These are phyloP conservation scores for Agrocybe praecox DNA, from an alignment of 768 basidiomycete species.

Conservation along the genomic window DNA sequence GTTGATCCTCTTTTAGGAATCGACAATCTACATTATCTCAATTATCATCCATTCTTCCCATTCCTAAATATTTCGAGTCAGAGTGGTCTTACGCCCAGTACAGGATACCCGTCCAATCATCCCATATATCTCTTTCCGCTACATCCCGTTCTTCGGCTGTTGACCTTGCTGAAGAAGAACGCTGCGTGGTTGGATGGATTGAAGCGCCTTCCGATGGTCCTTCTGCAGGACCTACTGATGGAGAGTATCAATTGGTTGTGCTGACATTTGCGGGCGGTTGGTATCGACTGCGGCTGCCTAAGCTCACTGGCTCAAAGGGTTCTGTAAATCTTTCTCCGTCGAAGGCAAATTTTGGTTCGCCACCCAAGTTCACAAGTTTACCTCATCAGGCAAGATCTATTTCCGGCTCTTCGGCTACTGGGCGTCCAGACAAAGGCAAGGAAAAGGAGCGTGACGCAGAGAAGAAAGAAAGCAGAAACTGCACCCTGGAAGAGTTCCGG, in stretches of 20 bases:
- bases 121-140: constrained; percentile 79
- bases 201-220: constrained; percentile 45
- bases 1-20: constrained; percentile 49
- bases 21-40: constrained; percentile 84
- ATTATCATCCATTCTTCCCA: constrained; percentile 75
- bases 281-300: constrained; percentile 79
- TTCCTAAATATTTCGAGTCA: constrained; percentile 92
- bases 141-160: constrained; percentile 60
- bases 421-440: constrained; percentile 60
- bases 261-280: constrained; percentile 91
- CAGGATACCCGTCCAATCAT: constrained; percentile 81
- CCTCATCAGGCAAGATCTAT: constrained; percentile 42
- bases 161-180: constrained; percentile 79
- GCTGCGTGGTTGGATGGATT: constrained; percentile 88
- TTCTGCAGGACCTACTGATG: constrained; percentile 15
- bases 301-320: constrained; percentile 18
- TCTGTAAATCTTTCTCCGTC: constrained; percentile 10
- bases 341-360: constrained; percentile 33
- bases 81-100: constrained; percentile 97
- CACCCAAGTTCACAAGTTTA: constrained; percentile 38
- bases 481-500: constrained; percentile 75
- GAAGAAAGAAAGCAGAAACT: constrained; percentile 62
- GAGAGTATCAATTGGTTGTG: constrained; percentile 79
- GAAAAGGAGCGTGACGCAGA: constrained; percentile 61
- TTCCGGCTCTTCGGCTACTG: constrained; percentile 55